These are phyloP conservation scores for Wickerhamiella lipophila DNA, from an alignment of 805 yeast genomes.

Conservation along the genomic window DNA sequence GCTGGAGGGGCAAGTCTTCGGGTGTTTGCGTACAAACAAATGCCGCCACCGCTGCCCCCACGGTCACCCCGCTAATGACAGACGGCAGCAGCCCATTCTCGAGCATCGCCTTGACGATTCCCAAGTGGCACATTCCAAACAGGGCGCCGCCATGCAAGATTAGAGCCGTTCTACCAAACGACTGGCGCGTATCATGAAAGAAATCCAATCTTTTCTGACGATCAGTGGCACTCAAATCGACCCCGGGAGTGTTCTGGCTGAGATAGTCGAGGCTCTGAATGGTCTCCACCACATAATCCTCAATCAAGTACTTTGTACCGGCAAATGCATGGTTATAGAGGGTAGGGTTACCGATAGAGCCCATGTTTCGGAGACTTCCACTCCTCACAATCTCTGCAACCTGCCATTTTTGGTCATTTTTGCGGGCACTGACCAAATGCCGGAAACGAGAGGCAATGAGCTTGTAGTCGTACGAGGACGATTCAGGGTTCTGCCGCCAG, in stretches of 20 bases:
- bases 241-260: constrained; percentile 29
- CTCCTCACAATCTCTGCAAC: constrained; percentile 57
- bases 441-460: constrained; percentile 65
- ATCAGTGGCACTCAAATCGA: constrained; percentile 24
- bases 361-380: constrained; percentile 79
- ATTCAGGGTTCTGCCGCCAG: constrained; percentile 65
- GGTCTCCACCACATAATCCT: constrained; percentile 72
- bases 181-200: constrained; percentile 74
- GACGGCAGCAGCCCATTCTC: constrained; percentile 65
- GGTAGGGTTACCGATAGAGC: constrained; percentile 70
- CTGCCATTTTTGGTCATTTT: constrained; percentile 18
- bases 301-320: constrained; percentile 83
- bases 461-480: constrained; percentile 70
- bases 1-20: constrained; percentile 41
- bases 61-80: constrained; percentile 81
- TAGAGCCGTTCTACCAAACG: constrained; percentile 82
- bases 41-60: constrained; percentile 88
- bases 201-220: constrained; percentile 40
- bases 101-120: constrained; percentile 77
- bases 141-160: constrained; percentile 89
- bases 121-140: constrained; percentile 87
- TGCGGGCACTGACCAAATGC: constrained; percentile 47
- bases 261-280: constrained; percentile 51
- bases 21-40: constrained; percentile 63
- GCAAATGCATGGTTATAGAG: constrained; percentile 69